Evolutionary conservation across 2,329 filamentous ascomycete genomes (phyloP), one percentile per base, ranked within the genome.

Genomic region (Biscogniauxia mediterranea): DNA sequence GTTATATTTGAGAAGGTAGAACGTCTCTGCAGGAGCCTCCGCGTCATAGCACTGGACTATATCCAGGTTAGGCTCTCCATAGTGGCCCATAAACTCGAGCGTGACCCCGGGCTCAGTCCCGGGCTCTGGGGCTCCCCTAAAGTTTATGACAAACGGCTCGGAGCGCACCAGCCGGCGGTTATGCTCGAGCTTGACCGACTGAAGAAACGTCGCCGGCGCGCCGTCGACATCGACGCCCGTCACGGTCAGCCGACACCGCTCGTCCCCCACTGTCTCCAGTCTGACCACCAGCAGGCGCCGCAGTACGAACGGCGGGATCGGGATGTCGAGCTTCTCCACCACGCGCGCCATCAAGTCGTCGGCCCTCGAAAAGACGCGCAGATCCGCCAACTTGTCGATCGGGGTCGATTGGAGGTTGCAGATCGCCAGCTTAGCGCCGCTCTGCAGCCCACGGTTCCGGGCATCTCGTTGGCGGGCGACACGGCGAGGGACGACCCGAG

Each of bases 41-140:
- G 49, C 62, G 0, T 52, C 52, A 23, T 68, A 67, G 17, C 59
- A 56, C 54, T 71, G 68, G 11, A 52, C 53, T 49, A 76, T 60
- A 55, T 75, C 71, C 42, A 80, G 54, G 46, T 76, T 77, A 0
- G 78, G 79, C 63, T 81, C 79, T 1, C 73, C 72, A 28, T 81
- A 81, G 56, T 81, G 74, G 0, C 80, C 78, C 77, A 81, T 81
- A 9, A 81, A 81, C 62, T 81, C 75, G 3, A 81, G 65, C 21
- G 78, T 75, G 0, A 81, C 64, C n/a, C 71, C 74, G 20, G 79
- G 55, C 2, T 68, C 28, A 3, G 66, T 63, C 0, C 67, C 73
- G 0, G 54, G 21, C 3, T 68, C 66, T 1, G 74, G 54, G 0
- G 63, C 63, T 2, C 69, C 71, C 11, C 76, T 74, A 11, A 79